Conservation (phyloP, 2,329 filamentous ascomycete genomes). For the Fusarium aywerte region DNA sequence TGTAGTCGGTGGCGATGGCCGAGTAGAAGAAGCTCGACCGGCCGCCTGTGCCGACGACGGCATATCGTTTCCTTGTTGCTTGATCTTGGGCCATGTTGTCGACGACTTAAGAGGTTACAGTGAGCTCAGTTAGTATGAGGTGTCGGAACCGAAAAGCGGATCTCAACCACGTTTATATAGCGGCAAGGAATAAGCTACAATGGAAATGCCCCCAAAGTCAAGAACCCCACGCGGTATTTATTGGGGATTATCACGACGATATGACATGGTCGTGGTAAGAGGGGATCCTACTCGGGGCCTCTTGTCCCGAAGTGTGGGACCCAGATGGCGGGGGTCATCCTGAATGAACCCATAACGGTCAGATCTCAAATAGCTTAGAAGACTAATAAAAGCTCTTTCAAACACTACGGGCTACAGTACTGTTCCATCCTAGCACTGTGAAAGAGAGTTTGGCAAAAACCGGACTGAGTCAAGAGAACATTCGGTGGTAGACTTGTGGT, state of each 20-base stretch:
- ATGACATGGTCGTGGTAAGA: background rate
- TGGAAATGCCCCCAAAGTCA: background rate
- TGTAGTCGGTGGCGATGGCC: conserved; percentile 65
- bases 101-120: background rate
- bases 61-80: conserved; percentile 57
- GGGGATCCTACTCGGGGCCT: conserved; percentile 18
- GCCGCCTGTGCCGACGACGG: conserved; percentile 68
- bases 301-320: conserved; percentile 30
- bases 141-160: background rate
- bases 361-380: background rate
- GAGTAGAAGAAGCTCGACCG: conserved; percentile 71
- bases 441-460: too few species aligned
- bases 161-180: background rate
- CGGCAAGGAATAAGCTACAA: too few species aligned
- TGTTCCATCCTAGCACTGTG: too few species aligned
- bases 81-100: conserved; percentile 20
- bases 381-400: too few species aligned
- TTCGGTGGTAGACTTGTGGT: too few species aligned
- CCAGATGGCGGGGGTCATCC: conserved; percentile 8
- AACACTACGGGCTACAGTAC: too few species aligned
- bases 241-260: background rate
- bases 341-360: background rate
- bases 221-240: conserved; percentile 13
- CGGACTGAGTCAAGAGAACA: too few species aligned
- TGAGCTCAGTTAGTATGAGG: background rate